phyloP scores from a whole-genome alignment of 192 early-diverging fungal genomes.

The Dissophora ornata region DNA sequence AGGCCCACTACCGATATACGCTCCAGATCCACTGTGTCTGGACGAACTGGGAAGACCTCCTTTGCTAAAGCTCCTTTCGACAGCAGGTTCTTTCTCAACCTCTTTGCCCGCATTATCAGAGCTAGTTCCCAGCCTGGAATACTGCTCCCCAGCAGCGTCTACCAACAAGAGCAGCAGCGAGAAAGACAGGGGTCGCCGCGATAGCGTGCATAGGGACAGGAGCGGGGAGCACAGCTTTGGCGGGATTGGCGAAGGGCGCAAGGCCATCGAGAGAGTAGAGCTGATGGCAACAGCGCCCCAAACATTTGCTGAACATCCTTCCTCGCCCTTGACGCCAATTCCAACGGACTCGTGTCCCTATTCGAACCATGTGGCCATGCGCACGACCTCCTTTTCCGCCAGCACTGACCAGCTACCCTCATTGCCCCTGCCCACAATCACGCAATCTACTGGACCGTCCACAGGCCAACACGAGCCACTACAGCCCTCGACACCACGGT shows the following conservation, averaged over 20 bases:
- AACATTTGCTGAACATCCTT: no score
- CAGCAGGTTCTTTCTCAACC: background rate
- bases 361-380: no score
- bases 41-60: slow-evolving; percentile 15
- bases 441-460: background rate
- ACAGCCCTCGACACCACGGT: slow-evolving; percentile 2
- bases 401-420: background rate
- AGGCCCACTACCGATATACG: no score
- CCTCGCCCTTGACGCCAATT: slow-evolving; percentile 21
- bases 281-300: no score
- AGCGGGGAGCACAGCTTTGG: no score
- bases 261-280: no score
- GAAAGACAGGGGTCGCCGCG: no score
- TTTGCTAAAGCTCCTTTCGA: slow-evolving; percentile 13
- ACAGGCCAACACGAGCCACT: background rate
- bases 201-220: no score
- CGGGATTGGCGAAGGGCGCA: no score
- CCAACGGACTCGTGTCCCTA: slow-evolving; percentile 8
- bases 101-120: background rate
- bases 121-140: no score
- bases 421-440: background rate
- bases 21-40: background rate
- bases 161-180: no score
- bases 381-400: background rate
- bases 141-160: no score